A percentile compares a stretch with the other conserved stretches of the same genome.
Conservation (phyloP, 805 yeast genomes). For the Lipomyces mesembrius region DNA sequence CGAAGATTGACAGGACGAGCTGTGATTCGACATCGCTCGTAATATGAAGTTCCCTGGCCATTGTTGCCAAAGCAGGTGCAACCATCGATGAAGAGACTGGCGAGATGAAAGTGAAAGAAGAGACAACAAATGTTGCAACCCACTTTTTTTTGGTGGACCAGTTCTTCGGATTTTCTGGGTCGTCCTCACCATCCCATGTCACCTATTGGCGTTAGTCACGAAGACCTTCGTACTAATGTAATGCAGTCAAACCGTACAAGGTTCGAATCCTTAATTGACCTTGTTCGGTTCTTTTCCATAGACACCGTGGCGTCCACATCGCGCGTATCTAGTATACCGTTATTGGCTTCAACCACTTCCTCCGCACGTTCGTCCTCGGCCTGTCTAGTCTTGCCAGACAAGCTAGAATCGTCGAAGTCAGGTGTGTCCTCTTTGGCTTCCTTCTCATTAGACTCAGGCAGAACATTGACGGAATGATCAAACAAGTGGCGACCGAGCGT, state of each 20-base stretch:
- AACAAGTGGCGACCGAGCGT: too few relatives aligned
- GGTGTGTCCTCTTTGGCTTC: too few relatives aligned
- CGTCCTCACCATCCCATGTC: slow-evolving; percentile 43
- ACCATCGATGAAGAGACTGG: slow-evolving; percentile 30
- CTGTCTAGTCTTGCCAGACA: too few relatives aligned
- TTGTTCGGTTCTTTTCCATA: background rate
- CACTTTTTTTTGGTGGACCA: slow-evolving; percentile 47
- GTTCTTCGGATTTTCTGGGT: slow-evolving; percentile 49
- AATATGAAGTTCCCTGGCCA: slow-evolving; percentile 53
- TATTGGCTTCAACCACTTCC: too few relatives aligned
- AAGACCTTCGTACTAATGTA: background rate
- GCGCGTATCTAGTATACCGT: background rate
- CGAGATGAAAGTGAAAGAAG: slow-evolving; percentile 19
- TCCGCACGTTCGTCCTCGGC: too few relatives aligned
- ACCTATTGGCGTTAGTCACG: slow-evolving; percentile 1
- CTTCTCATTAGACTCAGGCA: too few relatives aligned
- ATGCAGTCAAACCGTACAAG: background rate
- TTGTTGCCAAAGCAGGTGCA: slow-evolving; percentile 14
- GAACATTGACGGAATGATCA: too few relatives aligned
- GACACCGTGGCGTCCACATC: background rate
- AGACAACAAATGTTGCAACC: slow-evolving; percentile 45
- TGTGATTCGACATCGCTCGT: slow-evolving; percentile 45
- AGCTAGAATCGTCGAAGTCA: too few relatives aligned
- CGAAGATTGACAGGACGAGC: slow-evolving; percentile 49
- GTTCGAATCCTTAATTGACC: background rate